Evolutionary conservation across 1,284 basidiomycete genomes (phyloP).

Genomic region (Malassezia furfur): DNA sequence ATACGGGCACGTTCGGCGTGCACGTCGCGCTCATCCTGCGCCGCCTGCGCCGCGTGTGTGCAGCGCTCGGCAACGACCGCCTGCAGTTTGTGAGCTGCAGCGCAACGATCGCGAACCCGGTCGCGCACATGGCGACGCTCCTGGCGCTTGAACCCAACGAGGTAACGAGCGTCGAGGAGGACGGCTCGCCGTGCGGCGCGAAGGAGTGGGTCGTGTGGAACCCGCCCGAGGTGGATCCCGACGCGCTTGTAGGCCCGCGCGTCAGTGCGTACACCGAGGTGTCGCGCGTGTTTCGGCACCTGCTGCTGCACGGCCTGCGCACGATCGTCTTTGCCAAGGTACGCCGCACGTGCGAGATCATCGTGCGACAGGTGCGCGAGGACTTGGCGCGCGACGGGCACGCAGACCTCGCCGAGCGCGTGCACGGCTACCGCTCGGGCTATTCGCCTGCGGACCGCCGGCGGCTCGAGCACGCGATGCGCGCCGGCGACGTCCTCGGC

Average conservation of each 20-base stretch:
- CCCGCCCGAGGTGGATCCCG: constrained; percentile 58
- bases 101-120: constrained; percentile 72
- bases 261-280: constrained; percentile 63
- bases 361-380: constrained; percentile 67
- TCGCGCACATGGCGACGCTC: constrained; percentile 52
- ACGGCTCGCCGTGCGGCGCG: constrained; percentile 70
- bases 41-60: constrained; percentile 64
- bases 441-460: constrained; percentile 64
- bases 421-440: constrained; percentile 76
- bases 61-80: constrained; percentile 68
- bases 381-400: constrained; percentile 68
- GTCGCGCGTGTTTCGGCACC: constrained; percentile 63
- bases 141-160: constrained; percentile 51
- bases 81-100: constrained; percentile 74
- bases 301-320: constrained; percentile 70
- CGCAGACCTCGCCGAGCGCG: constrained; percentile 64
- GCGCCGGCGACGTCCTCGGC: constrained; percentile 66
- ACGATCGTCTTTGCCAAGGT: constrained; percentile 84
- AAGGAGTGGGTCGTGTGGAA: constrained; percentile 56
- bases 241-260: constrained; percentile 57
- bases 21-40: constrained; percentile 41
- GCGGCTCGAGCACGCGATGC: constrained; percentile 74
- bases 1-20: constrained; percentile 49
- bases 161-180: constrained; percentile 62
- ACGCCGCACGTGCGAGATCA: constrained; percentile 68